phyloP scores from a whole-genome alignment of 495 filamentous ascomycete genomes.

The Poronia punctata region DNA sequence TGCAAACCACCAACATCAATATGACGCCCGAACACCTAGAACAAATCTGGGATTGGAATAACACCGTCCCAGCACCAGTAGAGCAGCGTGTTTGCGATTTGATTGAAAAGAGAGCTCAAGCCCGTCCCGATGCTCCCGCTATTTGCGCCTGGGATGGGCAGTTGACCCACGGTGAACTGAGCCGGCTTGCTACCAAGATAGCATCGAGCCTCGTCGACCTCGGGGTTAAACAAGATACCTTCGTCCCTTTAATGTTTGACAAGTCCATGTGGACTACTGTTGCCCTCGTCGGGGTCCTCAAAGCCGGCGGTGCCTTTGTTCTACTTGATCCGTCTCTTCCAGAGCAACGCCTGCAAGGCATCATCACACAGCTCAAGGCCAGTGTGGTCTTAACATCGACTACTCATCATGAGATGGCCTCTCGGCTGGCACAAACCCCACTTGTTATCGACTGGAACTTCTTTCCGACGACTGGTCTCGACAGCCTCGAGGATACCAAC shows the following conservation, averaged over 20 bases:
- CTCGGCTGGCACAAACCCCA: background rate
- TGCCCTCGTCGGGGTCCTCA: slow-evolving; percentile 47
- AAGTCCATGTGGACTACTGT: slow-evolving; percentile 47
- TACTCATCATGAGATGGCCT: background rate
- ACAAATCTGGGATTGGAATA: slow-evolving; percentile 3
- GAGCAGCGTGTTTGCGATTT: background rate
- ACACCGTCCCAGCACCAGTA: background rate
- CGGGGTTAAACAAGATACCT: slow-evolving; percentile 15
- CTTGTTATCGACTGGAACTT: no score
- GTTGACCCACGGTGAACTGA: background rate
- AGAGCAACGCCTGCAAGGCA: background rate
- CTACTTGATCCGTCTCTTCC: slow-evolving; percentile 41
- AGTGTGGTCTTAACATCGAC: background rate
- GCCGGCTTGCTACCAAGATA: background rate
- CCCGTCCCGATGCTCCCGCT: background rate
- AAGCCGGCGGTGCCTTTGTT: slow-evolving; percentile 51
- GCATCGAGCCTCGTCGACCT: background rate
- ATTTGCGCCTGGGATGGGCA: background rate
- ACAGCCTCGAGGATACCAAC: no score
- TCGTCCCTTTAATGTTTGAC: slow-evolving; percentile 51
- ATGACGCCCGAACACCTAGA: no score
- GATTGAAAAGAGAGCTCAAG: background rate
- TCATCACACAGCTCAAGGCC: background rate
- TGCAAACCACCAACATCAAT: no score
- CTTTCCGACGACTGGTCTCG: no score